Conservation (phyloP, 2,329 filamentous ascomycete genomes). For the Fusarium mundagurra region DNA sequence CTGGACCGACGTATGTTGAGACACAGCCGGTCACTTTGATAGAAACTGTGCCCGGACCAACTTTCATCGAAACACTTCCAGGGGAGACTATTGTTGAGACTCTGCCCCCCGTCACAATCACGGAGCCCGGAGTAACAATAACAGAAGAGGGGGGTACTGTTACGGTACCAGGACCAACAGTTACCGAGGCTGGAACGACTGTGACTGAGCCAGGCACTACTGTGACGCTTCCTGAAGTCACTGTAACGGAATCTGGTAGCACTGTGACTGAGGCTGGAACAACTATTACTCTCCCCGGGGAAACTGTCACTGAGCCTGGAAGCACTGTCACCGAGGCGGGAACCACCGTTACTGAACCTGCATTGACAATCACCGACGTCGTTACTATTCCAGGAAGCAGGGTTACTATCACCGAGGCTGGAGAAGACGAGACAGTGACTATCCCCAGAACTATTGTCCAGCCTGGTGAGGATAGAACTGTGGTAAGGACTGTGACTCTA, state of each 20-base stretch:
- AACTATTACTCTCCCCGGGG: conserved; percentile 7
- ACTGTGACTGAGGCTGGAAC: conserved; percentile 12
- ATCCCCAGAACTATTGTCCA: conserved; percentile 22
- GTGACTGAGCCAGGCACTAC: conserved; percentile 16
- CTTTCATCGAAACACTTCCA: conserved; percentile 1
- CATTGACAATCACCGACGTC: conserved; percentile 18
- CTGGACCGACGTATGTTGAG: background rate
- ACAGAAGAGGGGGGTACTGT: conserved; percentile 12
- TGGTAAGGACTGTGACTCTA: conserved; percentile 39
- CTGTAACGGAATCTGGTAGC: background rate
- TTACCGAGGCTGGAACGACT: conserved; percentile 15
- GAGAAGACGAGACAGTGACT: conserved; percentile 24
- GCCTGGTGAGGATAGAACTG: conserved; percentile 22
- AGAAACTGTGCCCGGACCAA: conserved; percentile 2
- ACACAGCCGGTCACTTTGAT: conserved; percentile 7
- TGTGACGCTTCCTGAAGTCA: background rate
- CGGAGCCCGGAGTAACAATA: conserved; percentile 14
- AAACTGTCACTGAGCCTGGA: conserved; percentile 9
- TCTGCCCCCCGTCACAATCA: conserved; percentile 9
- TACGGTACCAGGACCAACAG: conserved; percentile 9
- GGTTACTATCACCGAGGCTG: conserved; percentile 20
- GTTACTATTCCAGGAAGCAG: conserved; percentile 25
- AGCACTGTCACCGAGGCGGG: conserved; percentile 12
- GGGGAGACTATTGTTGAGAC: conserved; percentile 12
- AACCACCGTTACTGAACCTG: conserved; percentile 16